These are phyloP conservation scores for Graphiopsis chlorocephala DNA, from an alignment of 2,329 filamentous ascomycete species.

Conservation along the genomic window DNA sequence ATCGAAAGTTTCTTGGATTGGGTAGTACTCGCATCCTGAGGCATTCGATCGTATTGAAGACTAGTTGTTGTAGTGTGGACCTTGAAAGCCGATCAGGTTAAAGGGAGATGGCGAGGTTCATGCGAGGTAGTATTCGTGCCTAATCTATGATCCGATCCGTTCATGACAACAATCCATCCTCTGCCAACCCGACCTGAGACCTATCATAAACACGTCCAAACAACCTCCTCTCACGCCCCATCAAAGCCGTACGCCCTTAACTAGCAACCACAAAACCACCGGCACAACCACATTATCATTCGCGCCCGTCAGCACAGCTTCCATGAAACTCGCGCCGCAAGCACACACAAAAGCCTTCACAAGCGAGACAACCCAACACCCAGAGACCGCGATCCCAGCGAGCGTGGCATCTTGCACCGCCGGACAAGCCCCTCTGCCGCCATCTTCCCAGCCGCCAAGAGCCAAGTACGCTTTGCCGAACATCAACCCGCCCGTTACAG, in stretches of 20 bases:
- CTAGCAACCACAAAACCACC: slow-evolving; percentile 86
- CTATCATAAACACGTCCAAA: not conserved
- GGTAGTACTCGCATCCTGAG: not conserved
- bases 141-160: not conserved
- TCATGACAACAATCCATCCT: not conserved
- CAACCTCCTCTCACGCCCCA: not conserved
- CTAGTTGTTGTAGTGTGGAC: not conserved
- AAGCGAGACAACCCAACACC: slow-evolving; percentile 31
- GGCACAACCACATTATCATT: slow-evolving; percentile 99
- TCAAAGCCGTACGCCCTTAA: slow-evolving; percentile 66
- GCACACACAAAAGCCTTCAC: slow-evolving; percentile 70
- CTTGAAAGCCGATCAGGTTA: not conserved
- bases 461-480: slow-evolving; percentile 71
- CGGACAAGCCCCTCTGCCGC: not conserved
- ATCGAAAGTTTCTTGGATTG: not conserved
- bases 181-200: not conserved
- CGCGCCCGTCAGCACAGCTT: slow-evolving; percentile 90
- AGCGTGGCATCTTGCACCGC: not conserved
- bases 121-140: not conserved
- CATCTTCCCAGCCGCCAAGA: slow-evolving; percentile 65
- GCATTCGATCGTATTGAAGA: not conserved
- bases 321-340: slow-evolving; percentile 79
- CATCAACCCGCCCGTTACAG: slow-evolving; percentile 73
- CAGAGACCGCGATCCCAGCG: not conserved
- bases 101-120: not conserved